Evolutionary conservation across 2,329 filamentous ascomycete genomes (phyloP).

Genomic region (Pyrenophora teres): DNA sequence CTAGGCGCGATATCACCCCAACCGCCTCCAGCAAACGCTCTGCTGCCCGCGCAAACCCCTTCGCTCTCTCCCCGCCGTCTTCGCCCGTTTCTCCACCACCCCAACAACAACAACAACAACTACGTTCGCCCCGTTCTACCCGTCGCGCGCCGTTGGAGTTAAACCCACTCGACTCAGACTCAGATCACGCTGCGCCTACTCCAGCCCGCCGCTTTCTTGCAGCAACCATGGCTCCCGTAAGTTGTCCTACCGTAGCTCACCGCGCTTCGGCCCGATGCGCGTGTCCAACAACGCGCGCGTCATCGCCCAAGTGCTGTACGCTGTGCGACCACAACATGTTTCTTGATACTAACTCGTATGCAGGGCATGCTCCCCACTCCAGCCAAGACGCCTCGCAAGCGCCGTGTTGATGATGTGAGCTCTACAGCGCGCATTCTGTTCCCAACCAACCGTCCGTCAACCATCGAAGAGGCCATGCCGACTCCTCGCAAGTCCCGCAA

Average conservation of each 20-base stretch:
- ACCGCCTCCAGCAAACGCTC: conserved; percentile 30
- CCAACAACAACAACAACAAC: conserved; percentile 16
- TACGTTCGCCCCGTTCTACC: conserved; percentile 36
- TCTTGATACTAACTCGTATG: conserved; percentile 6
- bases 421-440: conserved; percentile 61
- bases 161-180: conserved; percentile 37
- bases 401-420: conserved; percentile 49
- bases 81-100: conserved; percentile 44
- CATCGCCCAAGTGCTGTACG: background rate
- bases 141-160: conserved; percentile 33
- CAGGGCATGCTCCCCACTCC: conserved; percentile 73
- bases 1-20: conserved; percentile 38
- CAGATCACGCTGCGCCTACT: conserved; percentile 34
- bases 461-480: conserved; percentile 62
- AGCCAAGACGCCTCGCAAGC: conserved; percentile 75
- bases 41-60: conserved; percentile 51
- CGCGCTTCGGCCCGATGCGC: background rate
- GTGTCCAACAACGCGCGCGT: conserved; percentile 5
- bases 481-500: conserved; percentile 63
- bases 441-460: conserved; percentile 67
- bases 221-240: conserved; percentile 34
- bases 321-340: background rate
- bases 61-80: conserved; percentile 52
- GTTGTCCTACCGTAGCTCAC: conserved; percentile 15
- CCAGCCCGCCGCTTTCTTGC: conserved; percentile 32